A percentile compares a stretch with the other conserved stretches of the same genome.
Conservation (phyloP, 2,329 filamentous ascomycete genomes). For the Penicillium fuscoglaucum region DNA sequence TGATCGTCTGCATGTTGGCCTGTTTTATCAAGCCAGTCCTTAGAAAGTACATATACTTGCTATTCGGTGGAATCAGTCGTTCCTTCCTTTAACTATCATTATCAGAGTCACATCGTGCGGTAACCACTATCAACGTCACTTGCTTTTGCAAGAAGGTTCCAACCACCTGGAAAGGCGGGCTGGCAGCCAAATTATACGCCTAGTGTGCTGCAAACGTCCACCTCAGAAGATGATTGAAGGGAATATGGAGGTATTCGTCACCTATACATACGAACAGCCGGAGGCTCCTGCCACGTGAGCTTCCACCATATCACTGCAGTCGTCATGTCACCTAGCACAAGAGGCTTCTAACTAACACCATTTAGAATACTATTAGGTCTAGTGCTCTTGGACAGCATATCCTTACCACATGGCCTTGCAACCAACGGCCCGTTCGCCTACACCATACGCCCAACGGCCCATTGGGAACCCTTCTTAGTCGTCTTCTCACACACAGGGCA, state of each 20-base stretch:
- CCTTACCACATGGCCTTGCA: neutral
- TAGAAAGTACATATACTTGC: neutral
- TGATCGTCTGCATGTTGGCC: neutral
- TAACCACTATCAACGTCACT: neutral
- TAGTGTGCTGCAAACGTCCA: neutral
- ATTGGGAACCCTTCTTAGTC: neutral
- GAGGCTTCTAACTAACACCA: no score
- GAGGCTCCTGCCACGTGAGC: no score
- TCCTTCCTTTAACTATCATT: neutral
- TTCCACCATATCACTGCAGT: no score
- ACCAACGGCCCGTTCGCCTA: neutral
- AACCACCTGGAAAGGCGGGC: no score
- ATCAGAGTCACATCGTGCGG: neutral
- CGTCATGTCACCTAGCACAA: no score
- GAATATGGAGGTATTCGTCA: neutral
- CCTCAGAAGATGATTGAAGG: neutral
- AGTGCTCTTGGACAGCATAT: no score
- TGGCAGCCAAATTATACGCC: no score
- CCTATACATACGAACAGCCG: no score
- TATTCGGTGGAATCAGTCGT: neutral
- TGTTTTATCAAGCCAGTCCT: neutral
- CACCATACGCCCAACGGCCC: neutral
- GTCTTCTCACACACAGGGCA: neutral
- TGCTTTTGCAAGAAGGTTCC: no score
- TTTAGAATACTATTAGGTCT: no score